Percentiles rank a stretch among this genome's conserved stretches.
Evolutionary conservation across 257 asterid genomes (phyloP).

Genomic region (Nicotiana sylvestris): DNA sequence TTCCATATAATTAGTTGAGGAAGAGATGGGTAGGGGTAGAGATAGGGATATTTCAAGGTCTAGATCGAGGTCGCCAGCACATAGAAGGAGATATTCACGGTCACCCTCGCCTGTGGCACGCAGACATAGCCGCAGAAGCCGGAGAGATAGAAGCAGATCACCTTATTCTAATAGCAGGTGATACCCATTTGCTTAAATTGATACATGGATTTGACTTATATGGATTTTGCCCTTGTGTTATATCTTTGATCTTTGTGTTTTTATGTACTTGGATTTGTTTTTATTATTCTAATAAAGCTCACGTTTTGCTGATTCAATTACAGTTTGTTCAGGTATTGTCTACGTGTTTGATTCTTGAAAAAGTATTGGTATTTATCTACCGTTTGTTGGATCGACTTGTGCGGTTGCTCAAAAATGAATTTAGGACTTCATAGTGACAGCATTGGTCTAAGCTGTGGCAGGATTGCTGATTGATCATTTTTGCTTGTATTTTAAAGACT

Average conservation of each 20-base stretch:
- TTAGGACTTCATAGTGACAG: constrained; percentile 24
- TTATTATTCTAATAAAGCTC: constrained; percentile 19
- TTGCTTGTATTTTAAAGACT: background rate
- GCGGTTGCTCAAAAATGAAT: constrained; percentile 11
- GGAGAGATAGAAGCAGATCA: constrained; percentile 85
- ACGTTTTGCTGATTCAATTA: constrained; percentile 26
- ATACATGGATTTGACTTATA: background rate
- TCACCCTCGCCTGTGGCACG: constrained; percentile 75
- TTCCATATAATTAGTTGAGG: constrained; percentile 13
- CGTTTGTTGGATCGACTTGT: constrained; percentile 16
- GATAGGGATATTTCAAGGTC: constrained; percentile 67
- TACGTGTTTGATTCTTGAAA: constrained; percentile 26
- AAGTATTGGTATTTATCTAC: constrained; percentile 19
- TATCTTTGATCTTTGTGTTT: background rate
- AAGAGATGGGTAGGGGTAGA: constrained; percentile 73
- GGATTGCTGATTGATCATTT: background rate
- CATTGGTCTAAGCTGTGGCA: background rate
- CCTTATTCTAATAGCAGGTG: constrained; percentile 92
- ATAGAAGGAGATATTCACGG: constrained; percentile 71
- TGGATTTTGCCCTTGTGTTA: background rate
- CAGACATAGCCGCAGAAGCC: constrained; percentile 72
- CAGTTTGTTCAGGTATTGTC: constrained; percentile 28
- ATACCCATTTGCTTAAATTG: constrained; percentile 58
- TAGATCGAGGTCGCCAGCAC: constrained; percentile 80
- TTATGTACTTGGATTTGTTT: background rate